Evolutionary conservation across 2,329 filamentous ascomycete species (phyloP).

Genomic region (Cercospora brassicicola): DNA sequence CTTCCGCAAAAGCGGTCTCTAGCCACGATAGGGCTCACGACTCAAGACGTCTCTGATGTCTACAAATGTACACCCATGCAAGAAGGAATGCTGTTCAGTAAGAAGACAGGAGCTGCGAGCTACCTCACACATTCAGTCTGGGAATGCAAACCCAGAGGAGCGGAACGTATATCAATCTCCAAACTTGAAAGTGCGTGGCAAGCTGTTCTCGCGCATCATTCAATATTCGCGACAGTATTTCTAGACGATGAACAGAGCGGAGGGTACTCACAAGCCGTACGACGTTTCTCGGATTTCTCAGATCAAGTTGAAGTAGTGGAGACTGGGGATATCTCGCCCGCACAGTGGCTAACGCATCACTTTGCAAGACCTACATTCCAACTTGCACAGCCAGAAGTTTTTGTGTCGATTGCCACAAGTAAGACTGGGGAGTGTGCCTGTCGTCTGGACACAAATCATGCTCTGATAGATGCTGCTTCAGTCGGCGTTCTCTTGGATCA

Average conservation of each 20-base stretch:
- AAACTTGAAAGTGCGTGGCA: not conserved
- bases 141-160: not conserved
- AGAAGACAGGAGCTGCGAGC: not conserved
- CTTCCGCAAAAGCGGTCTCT: not conserved
- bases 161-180: not conserved
- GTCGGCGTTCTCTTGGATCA: conserved; percentile 1
- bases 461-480: conserved; percentile 5
- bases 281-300: not conserved
- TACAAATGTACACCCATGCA: conserved; percentile 3
- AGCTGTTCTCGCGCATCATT: not conserved
- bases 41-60: not conserved
- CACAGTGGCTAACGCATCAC: conserved; percentile 37
- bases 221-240: conserved; percentile 9
- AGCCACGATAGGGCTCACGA: not conserved
- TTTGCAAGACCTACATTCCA: conserved; percentile 29
- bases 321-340: conserved; percentile 36
- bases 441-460: conserved; percentile 3
- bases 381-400: not conserved
- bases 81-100: conserved; percentile 3
- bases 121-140: conserved; percentile 3
- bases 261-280: conserved; percentile 35
- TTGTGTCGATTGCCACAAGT: not conserved
- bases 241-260: conserved; percentile 33
- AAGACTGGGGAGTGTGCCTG: not conserved
- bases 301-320: not conserved